Evolutionary conservation across 2,329 filamentous ascomycete genomes (phyloP), one percentile per base, ranked within the genome.

Genomic region (Diplodia mutila): DNA sequence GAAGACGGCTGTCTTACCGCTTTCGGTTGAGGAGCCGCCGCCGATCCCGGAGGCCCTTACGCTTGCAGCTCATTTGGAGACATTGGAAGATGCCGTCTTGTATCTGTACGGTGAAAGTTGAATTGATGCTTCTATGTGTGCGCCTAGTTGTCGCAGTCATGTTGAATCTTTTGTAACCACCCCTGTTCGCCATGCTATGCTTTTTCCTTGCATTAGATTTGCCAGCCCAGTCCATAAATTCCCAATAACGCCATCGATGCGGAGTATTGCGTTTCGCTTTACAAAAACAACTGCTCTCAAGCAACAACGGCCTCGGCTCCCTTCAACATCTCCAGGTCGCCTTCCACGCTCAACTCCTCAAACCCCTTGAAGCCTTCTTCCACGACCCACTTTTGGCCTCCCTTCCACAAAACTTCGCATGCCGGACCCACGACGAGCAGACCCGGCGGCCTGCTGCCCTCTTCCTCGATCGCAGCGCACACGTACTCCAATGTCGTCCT

Each of bases 371-470:
- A 97, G 0, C 93, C 94, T 57, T 97, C 94, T 77, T 97, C 93
- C 0, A 97, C 91, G 0, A 85, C 81, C 94, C 94, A 97, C 67
- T 88, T 87, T 73, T 88, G 85, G 1, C 85, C 85, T 67, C 86
- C 83, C 25, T 84, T 81, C 70, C 89, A 85, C 68, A 98, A 78
- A 5, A 93, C 92, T 74, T 92, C 90, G 73, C 95, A 99, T 3
- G 93, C 91, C 54, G 85, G 83, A 0, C 95, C 95, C 0, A 97
- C 89, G 0, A 98, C 92, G 34, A 99, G 80, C 69, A 99, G 78
- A 0, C 95, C 95, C 0, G 95, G 95, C 16, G 95, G 95, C 42
- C 94, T 84, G 72, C 91, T 95, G 0, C 95, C 95, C 75, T 96
- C 93, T 61, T 91, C 88, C 77, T 97, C 93, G 54, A 99, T 89